Base-by-base conservation (phyloP, 73 alveolate species). In the Paramecium pentaurelia region DNA sequence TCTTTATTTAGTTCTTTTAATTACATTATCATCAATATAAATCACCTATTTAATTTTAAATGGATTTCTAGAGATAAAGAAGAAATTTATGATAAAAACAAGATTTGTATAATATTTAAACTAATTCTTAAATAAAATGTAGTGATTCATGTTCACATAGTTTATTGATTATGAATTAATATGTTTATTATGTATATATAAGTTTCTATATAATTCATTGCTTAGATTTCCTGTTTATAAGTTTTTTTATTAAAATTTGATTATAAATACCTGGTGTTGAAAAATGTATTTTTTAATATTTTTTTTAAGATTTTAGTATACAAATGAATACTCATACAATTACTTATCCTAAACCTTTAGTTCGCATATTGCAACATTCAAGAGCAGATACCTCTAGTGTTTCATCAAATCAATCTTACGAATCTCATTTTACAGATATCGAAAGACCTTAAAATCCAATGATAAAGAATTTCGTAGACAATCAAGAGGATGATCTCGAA, bases 391-490 rank as follows among this genome's bases (percentile, higher is more conserved):
- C 38, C 30, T 40, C 27, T 3, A 73, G 87, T 73, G 60, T 73
- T 22, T 37, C 58, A 28, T 73, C 87, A 73, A 37, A 28, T 2
- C 20, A 73, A 73, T 73, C 87, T 20, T 30, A 34, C 40, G 87
- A 73, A 30, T 73, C 87, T 30, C 16, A 34, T 38, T 34, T 73
- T 5, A 40, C 87, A 12, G 87, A 73, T 16, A 32, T 73, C 18
- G 87, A 73, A 38, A 73, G 87, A 44, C 87, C 87, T 16, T 34
- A 73, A 40, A 73, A 73, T 73, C 87, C 87, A 34, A 73, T 73
- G 87, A 25, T 44, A n/a, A 36, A 73, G 47, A 73, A 73, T 44
- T 73, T 73, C 40, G n/a, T 22, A 37, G 87, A 73, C 34, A 73
- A 54, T 54, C 70, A 36, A 34, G 87, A 34, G 5, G 87, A 37